Conservation (phyloP, 2,329 filamentous ascomycete species). For the Ceratocystis harringtonii region DNA sequence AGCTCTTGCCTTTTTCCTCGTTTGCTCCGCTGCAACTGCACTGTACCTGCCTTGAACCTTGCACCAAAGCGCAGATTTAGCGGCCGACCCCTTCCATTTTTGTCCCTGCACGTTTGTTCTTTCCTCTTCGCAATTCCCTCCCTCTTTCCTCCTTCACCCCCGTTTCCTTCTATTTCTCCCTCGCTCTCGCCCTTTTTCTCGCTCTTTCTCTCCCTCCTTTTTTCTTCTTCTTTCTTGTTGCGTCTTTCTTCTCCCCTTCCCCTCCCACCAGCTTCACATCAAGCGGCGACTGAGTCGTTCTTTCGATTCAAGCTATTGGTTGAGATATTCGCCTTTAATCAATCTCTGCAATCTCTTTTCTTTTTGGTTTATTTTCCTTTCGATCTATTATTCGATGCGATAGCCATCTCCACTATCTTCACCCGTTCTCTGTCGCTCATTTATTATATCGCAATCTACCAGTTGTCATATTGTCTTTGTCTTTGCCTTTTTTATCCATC, state of each 20-base stretch:
- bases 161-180: background rate
- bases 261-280: slow-evolving; percentile 13
- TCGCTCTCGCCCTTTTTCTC: slow-evolving; percentile 6
- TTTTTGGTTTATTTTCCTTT: background rate
- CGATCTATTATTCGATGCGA: background rate
- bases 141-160: background rate
- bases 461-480: background rate
- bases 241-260: background rate
- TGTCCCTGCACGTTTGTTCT: slow-evolving; percentile 2
- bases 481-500: background rate
- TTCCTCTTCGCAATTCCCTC: slow-evolving; percentile 4
- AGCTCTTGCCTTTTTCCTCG: background rate
- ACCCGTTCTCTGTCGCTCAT: background rate
- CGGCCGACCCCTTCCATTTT: slow-evolving; percentile 10
- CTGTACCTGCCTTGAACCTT: slow-evolving; percentile 9
- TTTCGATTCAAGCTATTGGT: slow-evolving; percentile 13
- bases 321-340: slow-evolving; percentile 10
- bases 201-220: background rate
- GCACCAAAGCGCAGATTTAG: background rate
- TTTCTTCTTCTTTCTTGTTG: background rate
- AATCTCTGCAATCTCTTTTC: background rate
- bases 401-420: background rate
- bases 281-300: slow-evolving; percentile 14
- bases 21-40: slow-evolving; percentile 2
- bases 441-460: background rate